phyloP scores from a whole-genome alignment of 495 filamentous ascomycete genomes.

The Xylaria intraflava region DNA sequence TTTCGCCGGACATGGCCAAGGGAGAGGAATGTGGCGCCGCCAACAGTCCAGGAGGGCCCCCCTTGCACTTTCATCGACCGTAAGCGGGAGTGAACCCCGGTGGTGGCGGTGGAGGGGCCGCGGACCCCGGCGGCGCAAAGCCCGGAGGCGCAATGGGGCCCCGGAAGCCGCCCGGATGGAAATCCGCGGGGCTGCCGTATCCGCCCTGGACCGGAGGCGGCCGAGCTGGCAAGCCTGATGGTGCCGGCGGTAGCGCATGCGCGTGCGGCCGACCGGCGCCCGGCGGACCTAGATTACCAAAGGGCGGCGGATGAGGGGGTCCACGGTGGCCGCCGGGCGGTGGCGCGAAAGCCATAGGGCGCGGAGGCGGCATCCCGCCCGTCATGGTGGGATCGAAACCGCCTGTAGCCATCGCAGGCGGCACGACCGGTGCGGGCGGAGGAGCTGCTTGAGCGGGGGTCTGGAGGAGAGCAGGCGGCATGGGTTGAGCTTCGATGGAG shows the following conservation, averaged over 20 bases:
- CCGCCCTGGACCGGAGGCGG: slow-evolving; percentile 73
- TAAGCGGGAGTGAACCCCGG: slow-evolving; percentile 44
- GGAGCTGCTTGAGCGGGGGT: slow-evolving; percentile 24
- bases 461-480: slow-evolving; percentile 50
- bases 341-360: slow-evolving; percentile 24
- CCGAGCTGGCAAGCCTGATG: slow-evolving; percentile 69
- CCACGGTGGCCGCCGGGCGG: slow-evolving; percentile 41
- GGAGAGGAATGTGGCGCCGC: neutral
- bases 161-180: slow-evolving; percentile 39
- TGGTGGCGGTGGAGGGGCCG: slow-evolving; percentile 31
- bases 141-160: slow-evolving; percentile 45
- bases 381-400: slow-evolving; percentile 23
- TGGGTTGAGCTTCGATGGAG: slow-evolving; percentile 58
- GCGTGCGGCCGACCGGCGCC: slow-evolving; percentile 26
- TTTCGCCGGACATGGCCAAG: neutral
- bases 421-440: slow-evolving; percentile 19
- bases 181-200: slow-evolving; percentile 70
- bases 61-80: slow-evolving; percentile 14
- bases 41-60: neutral
- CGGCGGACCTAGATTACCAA: slow-evolving; percentile 20
- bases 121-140: slow-evolving; percentile 50
- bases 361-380: slow-evolving; percentile 22
- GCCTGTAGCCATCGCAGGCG: slow-evolving; percentile 26
- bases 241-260: slow-evolving; percentile 52
- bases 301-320: slow-evolving; percentile 28